Conservation (phyloP, 1,139 yeast species). For the Magnusiomyces ingens region DNA sequence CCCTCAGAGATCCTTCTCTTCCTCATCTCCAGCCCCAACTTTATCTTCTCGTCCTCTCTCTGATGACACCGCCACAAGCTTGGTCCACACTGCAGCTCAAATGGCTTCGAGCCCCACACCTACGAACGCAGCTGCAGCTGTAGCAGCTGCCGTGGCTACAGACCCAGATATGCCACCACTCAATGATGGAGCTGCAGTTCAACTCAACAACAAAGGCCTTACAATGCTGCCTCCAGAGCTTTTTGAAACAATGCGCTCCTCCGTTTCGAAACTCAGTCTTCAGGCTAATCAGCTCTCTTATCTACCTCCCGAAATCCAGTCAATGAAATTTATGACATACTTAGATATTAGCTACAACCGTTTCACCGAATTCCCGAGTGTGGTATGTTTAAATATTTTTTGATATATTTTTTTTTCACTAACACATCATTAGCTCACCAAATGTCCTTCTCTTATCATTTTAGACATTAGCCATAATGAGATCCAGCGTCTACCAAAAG, state of each 20-base stretch:
- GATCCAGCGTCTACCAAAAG: slow-evolving; percentile 41
- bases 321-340: slow-evolving; percentile 47
- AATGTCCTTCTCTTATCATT: slow-evolving; percentile 48
- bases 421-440: slow-evolving; percentile 22
- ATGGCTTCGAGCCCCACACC: too few relatives aligned
- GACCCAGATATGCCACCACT: neutral
- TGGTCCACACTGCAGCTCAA: too few relatives aligned
- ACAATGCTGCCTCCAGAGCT: slow-evolving; percentile 36
- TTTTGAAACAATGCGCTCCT: slow-evolving; percentile 36
- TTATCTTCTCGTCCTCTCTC: too few relatives aligned
- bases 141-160: neutral
- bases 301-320: slow-evolving; percentile 45
- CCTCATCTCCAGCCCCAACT: too few relatives aligned
- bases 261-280: slow-evolving; percentile 48
- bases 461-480: slow-evolving; percentile 61
- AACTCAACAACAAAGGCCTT: slow-evolving; percentile 34
- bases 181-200: slow-evolving; percentile 20
- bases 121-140: too few relatives aligned
- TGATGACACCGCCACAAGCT: too few relatives aligned
- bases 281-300: slow-evolving; percentile 45
- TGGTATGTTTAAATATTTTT: slow-evolving; percentile 23
- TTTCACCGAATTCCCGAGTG: slow-evolving; percentile 47
- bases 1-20: too few relatives aligned
- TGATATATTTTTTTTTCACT: neutral
- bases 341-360: slow-evolving; percentile 61